These are phyloP conservation scores for Rhizophagus clarus DNA, from an alignment of 192 early-diverging fungal species.

Conservation along the genomic window DNA sequence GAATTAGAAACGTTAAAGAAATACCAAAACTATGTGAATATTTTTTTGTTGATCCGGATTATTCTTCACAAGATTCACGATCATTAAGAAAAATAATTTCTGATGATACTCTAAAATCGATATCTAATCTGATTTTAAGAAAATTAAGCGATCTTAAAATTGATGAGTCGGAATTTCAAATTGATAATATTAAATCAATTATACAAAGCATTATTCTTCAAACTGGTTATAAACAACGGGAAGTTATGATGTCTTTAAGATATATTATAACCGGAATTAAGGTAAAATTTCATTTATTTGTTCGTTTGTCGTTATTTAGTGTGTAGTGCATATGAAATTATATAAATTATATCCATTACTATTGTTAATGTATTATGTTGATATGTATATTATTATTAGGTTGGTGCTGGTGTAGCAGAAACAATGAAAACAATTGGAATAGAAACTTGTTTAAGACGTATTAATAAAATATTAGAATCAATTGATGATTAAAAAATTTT, in stretches of 20 bases:
- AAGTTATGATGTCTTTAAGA: slow-evolving; percentile 65
- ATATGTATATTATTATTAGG: slow-evolving; percentile 28
- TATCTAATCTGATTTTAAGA: slow-evolving; percentile 30
- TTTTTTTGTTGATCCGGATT: slow-evolving; percentile 56
- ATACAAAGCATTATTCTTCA: slow-evolving; percentile 41
- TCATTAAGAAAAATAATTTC: slow-evolving; percentile 43
- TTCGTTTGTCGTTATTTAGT: too few relatives aligned
- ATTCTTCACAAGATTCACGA: slow-evolving; percentile 43
- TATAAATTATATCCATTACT: background rate
- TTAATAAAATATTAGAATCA: slow-evolving; percentile 28
- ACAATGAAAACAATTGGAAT: slow-evolving; percentile 54
- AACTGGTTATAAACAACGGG: slow-evolving; percentile 46
- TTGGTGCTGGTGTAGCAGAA: slow-evolving; percentile 59
- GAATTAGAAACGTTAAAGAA: slow-evolving; percentile 59
- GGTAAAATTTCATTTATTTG: slow-evolving; percentile 27
- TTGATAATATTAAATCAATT: slow-evolving; percentile 41
- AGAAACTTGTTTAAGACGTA: slow-evolving; percentile 38
- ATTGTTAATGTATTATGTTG: background rate
- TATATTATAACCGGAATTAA: slow-evolving; percentile 66
- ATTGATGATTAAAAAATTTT: background rate
- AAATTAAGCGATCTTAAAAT: slow-evolving; percentile 30
- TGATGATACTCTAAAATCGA: slow-evolving; percentile 37
- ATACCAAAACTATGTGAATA: slow-evolving; percentile 55
- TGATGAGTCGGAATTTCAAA: slow-evolving; percentile 28
- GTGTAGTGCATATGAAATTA: too few relatives aligned